Conservation (phyloP, 257 asterid species). For the Coffea eugenioides region DNA sequence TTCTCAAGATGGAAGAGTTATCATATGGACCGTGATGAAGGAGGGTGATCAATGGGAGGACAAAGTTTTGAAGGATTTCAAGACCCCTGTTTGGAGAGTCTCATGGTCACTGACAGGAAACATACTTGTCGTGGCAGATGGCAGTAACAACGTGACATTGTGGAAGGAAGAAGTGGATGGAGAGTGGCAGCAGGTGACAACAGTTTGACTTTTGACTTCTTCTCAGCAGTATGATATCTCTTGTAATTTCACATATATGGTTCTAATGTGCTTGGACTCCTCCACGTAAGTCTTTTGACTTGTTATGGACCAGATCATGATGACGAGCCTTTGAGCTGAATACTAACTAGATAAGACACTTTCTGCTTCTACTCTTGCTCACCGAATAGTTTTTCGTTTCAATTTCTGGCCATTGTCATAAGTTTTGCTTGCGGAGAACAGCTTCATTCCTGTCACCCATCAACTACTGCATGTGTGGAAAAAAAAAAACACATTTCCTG, state of each 20-base stretch:
- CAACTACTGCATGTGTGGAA: neutral
- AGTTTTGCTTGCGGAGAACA: neutral
- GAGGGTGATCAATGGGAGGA: slow-evolving; percentile 66
- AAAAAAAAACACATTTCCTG: neutral
- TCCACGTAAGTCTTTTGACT: neutral
- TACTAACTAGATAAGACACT: neutral
- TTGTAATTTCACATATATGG: neutral
- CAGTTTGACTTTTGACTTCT: slow-evolving; percentile 33
- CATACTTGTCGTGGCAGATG: slow-evolving; percentile 68
- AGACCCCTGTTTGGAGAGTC: no score
- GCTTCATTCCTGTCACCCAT: neutral
- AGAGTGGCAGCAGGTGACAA: slow-evolving; percentile 63
- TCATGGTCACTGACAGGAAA: slow-evolving; percentile 78
- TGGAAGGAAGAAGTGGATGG: slow-evolving; percentile 74
- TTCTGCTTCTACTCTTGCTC: neutral
- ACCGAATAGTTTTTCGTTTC: neutral
- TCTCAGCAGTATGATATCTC: neutral
- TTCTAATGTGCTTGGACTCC: neutral
- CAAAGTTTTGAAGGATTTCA: slow-evolving; percentile 55
- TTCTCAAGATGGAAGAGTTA: slow-evolving; percentile 60
- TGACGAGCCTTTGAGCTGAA: neutral
- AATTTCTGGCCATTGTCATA: neutral
- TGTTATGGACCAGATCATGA: neutral
- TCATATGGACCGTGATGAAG: slow-evolving; percentile 51
- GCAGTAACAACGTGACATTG: slow-evolving; percentile 51